Percentiles rank a stretch among this genome's conserved stretches.
These are phyloP conservation scores for Leccinum variicolor DNA, from an alignment of 768 basidiomycete species.

Conservation along the genomic window DNA sequence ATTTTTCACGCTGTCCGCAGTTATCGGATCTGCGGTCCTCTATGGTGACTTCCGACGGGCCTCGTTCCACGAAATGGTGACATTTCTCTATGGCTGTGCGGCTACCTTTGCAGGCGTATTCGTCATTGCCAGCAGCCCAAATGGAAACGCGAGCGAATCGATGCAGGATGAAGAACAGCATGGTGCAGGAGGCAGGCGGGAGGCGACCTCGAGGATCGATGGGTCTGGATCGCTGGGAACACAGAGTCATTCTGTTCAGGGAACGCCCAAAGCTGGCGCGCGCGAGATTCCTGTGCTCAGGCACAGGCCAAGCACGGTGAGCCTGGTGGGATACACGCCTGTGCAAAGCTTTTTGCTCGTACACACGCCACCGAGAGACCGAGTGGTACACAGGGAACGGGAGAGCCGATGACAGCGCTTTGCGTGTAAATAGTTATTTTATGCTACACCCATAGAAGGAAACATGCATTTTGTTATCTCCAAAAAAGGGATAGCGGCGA, in stretches of 20 bases:
- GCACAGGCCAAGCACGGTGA: conserved; percentile 52
- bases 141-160: conserved; percentile 26
- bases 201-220: conserved; percentile 27
- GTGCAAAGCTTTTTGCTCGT: conserved; percentile 71
- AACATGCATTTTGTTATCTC: not conserved
- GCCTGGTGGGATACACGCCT: conserved; percentile 68
- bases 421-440: not conserved
- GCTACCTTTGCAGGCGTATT: conserved; percentile 92
- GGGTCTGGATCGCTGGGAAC: conserved; percentile 20
- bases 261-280: conserved; percentile 43
- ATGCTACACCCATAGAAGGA: not conserved
- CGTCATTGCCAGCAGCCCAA: conserved; percentile 71
- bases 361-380: conserved; percentile 60
- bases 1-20: conserved; percentile 89
- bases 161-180: conserved; percentile 29
- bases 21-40: conserved; percentile 88
- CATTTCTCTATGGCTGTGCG: conserved; percentile 81
- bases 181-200: conserved; percentile 29
- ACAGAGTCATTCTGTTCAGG: conserved; percentile 40
- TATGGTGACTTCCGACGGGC: conserved; percentile 91
- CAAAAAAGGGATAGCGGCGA: conserved; percentile 10
- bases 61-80: conserved; percentile 76
- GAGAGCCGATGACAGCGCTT: conserved; percentile 4
- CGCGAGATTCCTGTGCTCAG: conserved; percentile 46
- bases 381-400: conserved; percentile 32